Conservation (phyloP, 257 asterid genomes). For the Thymus quinquecostatus region DNA sequence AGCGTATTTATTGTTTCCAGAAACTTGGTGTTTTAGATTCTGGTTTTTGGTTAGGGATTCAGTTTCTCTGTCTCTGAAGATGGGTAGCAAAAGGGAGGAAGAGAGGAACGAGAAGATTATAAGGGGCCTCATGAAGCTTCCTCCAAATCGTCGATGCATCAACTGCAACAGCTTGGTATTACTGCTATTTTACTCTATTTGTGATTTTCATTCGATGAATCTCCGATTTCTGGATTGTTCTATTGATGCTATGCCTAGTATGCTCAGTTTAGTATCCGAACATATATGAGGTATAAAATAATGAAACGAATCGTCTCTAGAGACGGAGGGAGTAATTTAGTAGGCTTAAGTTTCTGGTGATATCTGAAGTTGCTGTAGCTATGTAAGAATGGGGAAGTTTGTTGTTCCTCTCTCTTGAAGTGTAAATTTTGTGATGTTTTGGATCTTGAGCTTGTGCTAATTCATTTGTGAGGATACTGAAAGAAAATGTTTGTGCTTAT, state of each 20-base stretch:
- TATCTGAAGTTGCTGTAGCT: neutral
- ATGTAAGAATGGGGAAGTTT: neutral
- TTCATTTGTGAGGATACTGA: conserved; percentile 1
- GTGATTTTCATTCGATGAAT: conserved; percentile 10
- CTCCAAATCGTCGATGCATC: conserved; percentile 95
- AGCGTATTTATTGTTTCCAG: neutral
- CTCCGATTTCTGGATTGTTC: neutral
- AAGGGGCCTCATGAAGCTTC: conserved; percentile 95
- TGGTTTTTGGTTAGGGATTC: conserved; percentile 27
- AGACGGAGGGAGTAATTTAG: too few relatives aligned
- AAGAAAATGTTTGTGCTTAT: neutral
- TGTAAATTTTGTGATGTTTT: conserved; percentile 8
- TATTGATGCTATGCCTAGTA: neutral
- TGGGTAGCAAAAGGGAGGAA: conserved; percentile 79
- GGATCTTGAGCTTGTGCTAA: conserved; percentile 23
- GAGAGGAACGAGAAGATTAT: conserved; percentile 93
- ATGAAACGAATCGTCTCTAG: too few relatives aligned
- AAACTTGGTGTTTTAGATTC: conserved; percentile 6
- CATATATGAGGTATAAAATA: too few relatives aligned
- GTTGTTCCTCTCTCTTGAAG: too few relatives aligned
- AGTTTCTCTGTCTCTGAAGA: conserved; percentile 35
- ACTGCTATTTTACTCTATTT: neutral
- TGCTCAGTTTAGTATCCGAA: neutral
- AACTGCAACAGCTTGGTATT: conserved; percentile 92
- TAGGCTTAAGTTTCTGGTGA: neutral